Evolutionary conservation across 2,329 filamentous ascomycete species (phyloP), one percentile per base, ranked within the genome.

Genomic region (Kalmusia sp.): DNA sequence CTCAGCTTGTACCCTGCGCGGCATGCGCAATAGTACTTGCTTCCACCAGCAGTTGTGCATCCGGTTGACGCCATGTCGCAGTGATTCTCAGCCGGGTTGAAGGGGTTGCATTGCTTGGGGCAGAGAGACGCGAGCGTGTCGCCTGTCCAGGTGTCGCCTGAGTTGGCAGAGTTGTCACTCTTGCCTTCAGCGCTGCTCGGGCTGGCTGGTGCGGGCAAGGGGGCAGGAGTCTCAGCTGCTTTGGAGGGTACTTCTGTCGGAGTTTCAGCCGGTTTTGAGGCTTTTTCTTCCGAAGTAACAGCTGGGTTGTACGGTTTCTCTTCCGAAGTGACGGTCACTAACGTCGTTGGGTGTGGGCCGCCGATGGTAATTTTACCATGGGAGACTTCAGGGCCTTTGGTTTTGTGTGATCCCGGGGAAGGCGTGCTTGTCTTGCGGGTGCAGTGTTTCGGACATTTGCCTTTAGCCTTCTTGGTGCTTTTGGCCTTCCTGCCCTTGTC

Each of bases 1-100:
- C 62, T 59, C 2, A 57, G 47, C 34, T 60, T 56, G 51, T 50
- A 70, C 1, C 67, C 68, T 19, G 66, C 66, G 17, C 65, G 48
- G 58, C 67, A 71, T 3, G 64, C 64, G 37, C 68, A 70, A 54
- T 68, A 67, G 56, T 66, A 62, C 27, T 62, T 63, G 48, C 51
- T 58, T 4, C 61, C 64, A 4, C 64, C 63, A 9, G 61, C 61
- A 0, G 64, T 67, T 0, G 57, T 48, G 49, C 67, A 69, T 27
- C 60, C 54, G 0, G 65, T 63, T 2, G 63, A 61, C 17, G 31
- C 15, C 35, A 54, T 52, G 46, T 67, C 65, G 56, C 67, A 71
- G 51, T 61, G 61, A 54, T 68, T 69, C 33, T 54, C 38, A 0
- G 52, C 41, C 7, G 65, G 62, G 45, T 66, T 54, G 54, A 62